These are phyloP conservation scores for Fusarium guadeloupense DNA, from an alignment of 2,329 filamentous ascomycete genomes.

Conservation along the genomic window DNA sequence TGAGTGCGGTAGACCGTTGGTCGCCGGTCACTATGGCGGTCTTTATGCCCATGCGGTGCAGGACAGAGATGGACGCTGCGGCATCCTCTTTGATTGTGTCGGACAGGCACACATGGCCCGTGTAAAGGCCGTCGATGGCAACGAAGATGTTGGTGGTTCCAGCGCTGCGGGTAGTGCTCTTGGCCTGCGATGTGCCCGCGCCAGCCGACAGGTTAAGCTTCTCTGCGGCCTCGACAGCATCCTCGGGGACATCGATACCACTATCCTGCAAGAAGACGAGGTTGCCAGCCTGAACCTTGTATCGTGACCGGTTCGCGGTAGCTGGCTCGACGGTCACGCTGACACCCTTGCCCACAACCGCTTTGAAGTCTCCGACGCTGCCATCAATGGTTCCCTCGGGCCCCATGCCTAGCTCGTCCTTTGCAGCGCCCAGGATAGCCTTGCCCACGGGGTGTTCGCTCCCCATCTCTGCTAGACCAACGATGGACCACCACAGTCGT, in stretches of 20 bases:
- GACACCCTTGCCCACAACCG: slow-evolving; percentile 85
- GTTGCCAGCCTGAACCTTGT: slow-evolving; percentile 88
- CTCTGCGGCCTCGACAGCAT: slow-evolving; percentile 71
- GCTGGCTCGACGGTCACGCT: slow-evolving; percentile 82
- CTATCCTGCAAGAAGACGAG: slow-evolving; percentile 77
- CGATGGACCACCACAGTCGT: slow-evolving; percentile 92
- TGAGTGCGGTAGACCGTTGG: slow-evolving; percentile 81
- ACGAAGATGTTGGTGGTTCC: slow-evolving; percentile 93
- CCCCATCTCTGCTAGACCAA: slow-evolving; percentile 93
- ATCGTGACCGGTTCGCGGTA: slow-evolving; percentile 70
- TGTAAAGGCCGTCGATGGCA: slow-evolving; percentile 82
- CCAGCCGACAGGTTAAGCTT: slow-evolving; percentile 68
- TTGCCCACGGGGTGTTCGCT: slow-evolving; percentile 97
- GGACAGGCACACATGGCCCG: slow-evolving; percentile 83
- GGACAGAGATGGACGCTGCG: slow-evolving; percentile 79
- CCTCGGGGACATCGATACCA: slow-evolving; percentile 70
- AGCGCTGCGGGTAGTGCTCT: too few relatives aligned
- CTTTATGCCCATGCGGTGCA: slow-evolving; percentile 85
- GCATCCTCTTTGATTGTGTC: slow-evolving; percentile 93
- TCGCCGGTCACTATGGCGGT: slow-evolving; percentile 95
- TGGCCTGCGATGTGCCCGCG: background rate
- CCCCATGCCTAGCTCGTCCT: slow-evolving; percentile 76
- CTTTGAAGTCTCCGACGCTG: slow-evolving; percentile 84
- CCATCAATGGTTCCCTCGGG: slow-evolving; percentile 81
- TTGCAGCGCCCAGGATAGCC: slow-evolving; percentile 81